Conservation (phyloP, 2,329 filamentous ascomycete species). For the Claviceps humidiphila region DNA sequence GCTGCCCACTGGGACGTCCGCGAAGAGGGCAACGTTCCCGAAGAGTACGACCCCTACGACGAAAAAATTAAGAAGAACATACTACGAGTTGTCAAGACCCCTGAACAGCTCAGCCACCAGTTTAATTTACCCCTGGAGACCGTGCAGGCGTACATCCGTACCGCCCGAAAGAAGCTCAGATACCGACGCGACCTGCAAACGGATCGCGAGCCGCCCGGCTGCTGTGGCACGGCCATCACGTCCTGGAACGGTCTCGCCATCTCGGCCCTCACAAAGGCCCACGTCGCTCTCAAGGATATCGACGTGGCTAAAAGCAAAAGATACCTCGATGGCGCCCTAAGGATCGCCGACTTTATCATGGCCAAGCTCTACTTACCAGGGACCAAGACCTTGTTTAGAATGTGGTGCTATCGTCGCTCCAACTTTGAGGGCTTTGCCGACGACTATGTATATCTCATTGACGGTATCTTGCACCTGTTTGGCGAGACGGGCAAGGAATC, state of each 20-base stretch:
- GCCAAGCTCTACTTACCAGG: constrained; percentile 49
- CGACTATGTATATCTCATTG: constrained; percentile 83
- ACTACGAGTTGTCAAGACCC: constrained; percentile 55
- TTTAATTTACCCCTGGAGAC: constrained; percentile 60
- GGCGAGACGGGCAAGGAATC: constrained; percentile 64
- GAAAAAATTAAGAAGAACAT: constrained; percentile 94
- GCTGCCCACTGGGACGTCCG: constrained; percentile 76
- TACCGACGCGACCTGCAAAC: constrained; percentile 48
- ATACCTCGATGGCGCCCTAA: constrained; percentile 53
- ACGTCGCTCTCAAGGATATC: constrained; percentile 50
- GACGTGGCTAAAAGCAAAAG: constrained; percentile 41
- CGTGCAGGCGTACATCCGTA: constrained; percentile 51
- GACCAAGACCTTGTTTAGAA: constrained; percentile 53
- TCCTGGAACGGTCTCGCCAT: constrained; percentile 86
- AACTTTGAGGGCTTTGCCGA: constrained; percentile 70
- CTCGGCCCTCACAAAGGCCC: constrained; percentile 63
- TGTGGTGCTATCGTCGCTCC: constrained; percentile 51
- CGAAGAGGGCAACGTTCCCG: constrained; percentile 73
- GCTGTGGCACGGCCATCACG: constrained; percentile 81
- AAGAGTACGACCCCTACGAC: constrained; percentile 75
- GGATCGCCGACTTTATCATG: constrained; percentile 60
- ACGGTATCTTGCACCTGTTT: constrained; percentile 73
- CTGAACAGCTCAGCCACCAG: constrained; percentile 57
- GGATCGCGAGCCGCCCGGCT: constrained; percentile 60
- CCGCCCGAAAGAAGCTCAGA: constrained; percentile 54